Evolutionary conservation across 306 rosid genomes (phyloP).

Genomic region (Lithocarpus polystachyus): DNA sequence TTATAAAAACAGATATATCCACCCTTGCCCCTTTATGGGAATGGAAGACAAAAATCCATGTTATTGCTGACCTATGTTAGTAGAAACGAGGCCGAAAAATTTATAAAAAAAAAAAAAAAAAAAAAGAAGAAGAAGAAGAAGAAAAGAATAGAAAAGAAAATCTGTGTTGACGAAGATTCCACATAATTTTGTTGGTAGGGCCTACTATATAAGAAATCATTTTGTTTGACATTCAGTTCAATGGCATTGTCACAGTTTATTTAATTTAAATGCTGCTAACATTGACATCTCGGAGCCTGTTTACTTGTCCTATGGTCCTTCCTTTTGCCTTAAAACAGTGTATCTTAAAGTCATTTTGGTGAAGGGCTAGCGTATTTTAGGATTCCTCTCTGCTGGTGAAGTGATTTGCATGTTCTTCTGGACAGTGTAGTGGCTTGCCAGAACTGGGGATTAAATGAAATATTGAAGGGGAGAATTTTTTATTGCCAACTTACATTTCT

Average conservation of each 20-base stretch:
- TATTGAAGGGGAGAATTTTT: neutral
- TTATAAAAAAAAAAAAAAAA: no score
- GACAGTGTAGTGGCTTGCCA: slow-evolving; percentile 7
- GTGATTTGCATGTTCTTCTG: neutral
- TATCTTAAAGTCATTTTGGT: neutral
- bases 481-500: neutral
- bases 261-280: neutral
- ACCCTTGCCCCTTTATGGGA: neutral
- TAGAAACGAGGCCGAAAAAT: neutral
- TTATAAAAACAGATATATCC: neutral
- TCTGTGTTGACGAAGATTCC: neutral
- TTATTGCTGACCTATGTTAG: neutral
- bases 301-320: neutral
- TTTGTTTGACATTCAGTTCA: neutral
- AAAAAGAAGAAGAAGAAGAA: neutral
- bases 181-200: neutral
- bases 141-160: neutral
- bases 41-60: neutral
- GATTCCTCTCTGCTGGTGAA: neutral
- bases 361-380: neutral
- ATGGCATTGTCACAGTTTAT: neutral
- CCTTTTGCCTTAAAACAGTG: neutral
- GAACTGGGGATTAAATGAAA: neutral
- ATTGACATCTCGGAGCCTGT: neutral
- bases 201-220: neutral